Conservation (phyloP, 768 basidiomycete species). For the Naganishia randhawae region DNA sequence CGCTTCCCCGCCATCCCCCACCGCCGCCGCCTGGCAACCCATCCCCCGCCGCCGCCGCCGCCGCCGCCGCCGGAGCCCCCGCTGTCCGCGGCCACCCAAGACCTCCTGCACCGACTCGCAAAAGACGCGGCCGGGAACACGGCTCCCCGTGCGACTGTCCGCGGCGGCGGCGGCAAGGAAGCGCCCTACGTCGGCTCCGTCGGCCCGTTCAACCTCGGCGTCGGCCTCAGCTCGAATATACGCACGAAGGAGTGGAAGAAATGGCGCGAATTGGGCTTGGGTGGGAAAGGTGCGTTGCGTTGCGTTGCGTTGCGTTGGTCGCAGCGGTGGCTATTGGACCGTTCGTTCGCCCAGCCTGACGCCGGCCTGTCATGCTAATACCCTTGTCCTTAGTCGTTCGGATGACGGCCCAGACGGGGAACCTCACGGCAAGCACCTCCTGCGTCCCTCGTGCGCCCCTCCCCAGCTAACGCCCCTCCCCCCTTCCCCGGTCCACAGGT, state of each 20-base stretch:
- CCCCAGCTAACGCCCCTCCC: not conserved
- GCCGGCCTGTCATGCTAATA: not conserved
- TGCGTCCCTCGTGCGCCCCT: not conserved
- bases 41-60: not conserved
- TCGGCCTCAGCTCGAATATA: conserved; percentile 39
- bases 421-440: conserved; percentile 34
- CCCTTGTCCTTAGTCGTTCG: conserved; percentile 35
- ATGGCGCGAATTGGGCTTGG: conserved; percentile 44
- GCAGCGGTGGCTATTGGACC: no score
- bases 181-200: conserved; percentile 10
- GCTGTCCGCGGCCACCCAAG: conserved; percentile 6
- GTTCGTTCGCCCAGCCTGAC: no score
- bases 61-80: conserved; percentile 3
- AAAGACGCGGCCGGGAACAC: not conserved
- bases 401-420: conserved; percentile 47
- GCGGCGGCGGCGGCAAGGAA: not conserved
- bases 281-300: conserved; percentile 43
- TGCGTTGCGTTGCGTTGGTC: not conserved
- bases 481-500: no score
- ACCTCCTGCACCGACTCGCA: conserved; percentile 4
- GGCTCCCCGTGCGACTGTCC: not conserved
- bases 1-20: no score
- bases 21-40: conserved; percentile 3
- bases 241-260: conserved; percentile 43
- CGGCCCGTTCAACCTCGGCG: conserved; percentile 47